Percentiles rank a stretch among this genome's conserved stretches.
phyloP scores from a whole-genome alignment of 768 basidiomycete species.

The Arthromyces matolae region DNA sequence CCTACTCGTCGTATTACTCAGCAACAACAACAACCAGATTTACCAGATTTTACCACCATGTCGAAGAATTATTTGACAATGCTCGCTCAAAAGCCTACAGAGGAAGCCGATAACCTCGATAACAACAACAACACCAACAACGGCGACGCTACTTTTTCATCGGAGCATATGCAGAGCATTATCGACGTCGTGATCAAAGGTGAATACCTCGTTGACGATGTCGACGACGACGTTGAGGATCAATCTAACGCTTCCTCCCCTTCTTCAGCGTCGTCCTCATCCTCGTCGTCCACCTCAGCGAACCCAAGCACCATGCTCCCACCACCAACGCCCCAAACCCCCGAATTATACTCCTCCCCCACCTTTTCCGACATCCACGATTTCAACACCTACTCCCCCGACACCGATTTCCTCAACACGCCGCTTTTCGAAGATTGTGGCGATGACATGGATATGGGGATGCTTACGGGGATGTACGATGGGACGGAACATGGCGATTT shows the following conservation, averaged over 20 bases:
- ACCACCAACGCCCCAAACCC: slow-evolving; percentile 17
- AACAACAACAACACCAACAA: slow-evolving; percentile 24
- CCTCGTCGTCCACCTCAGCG: too few species aligned
- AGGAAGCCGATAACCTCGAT: slow-evolving; percentile 31
- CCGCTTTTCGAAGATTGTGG: slow-evolving; percentile 27
- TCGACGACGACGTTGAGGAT: too few species aligned
- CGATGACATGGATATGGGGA: slow-evolving; percentile 13
- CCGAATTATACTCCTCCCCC: slow-evolving; percentile 17
- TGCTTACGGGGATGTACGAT: slow-evolving; percentile 11
- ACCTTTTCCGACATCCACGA: slow-evolving; percentile 28
- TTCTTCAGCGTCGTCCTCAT: slow-evolving; percentile 4
- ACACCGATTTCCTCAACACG: slow-evolving; percentile 21
- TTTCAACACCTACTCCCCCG: slow-evolving; percentile 22
- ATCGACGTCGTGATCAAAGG: slow-evolving; percentile 15
- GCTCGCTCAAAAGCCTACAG: slow-evolving; percentile 50
- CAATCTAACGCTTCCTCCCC: too few species aligned
- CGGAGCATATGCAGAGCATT: slow-evolving; percentile 19
- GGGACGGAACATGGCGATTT: too few species aligned
- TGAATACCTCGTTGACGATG: slow-evolving; percentile 18
- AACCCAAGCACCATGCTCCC: neutral
- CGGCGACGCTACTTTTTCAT: slow-evolving; percentile 21
- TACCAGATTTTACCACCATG: slow-evolving; percentile 46
- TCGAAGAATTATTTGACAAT: slow-evolving; percentile 66
- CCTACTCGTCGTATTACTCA: slow-evolving; percentile 47
- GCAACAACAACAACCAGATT: slow-evolving; percentile 23